Evolutionary conservation across 768 basidiomycete species (phyloP).

Genomic region (Clavulina sp.): DNA sequence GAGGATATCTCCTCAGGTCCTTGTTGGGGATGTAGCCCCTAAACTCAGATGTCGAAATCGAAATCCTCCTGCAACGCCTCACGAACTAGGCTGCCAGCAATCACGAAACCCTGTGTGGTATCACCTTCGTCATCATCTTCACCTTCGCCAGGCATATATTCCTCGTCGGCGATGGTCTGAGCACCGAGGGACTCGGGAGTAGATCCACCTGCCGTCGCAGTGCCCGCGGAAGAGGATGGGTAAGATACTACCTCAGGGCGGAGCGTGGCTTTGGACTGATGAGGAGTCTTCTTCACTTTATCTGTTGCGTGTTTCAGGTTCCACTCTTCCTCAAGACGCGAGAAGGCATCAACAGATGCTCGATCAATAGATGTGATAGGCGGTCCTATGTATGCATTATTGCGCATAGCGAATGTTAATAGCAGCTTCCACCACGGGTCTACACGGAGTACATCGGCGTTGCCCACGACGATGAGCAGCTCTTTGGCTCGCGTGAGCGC

Average conservation of each 20-base stretch:
- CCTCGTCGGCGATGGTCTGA: too few species aligned
- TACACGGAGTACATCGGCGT: constrained; percentile 19
- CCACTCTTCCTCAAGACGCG: background rate
- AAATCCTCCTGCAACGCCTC: background rate
- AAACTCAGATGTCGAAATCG: too few species aligned
- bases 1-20: too few species aligned
- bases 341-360: background rate
- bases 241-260: too few species aligned
- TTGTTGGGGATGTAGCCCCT: too few species aligned
- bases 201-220: background rate
- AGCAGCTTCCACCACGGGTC: background rate
- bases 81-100: background rate
- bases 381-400: background rate
- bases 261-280: too few species aligned
- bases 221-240: too few species aligned
- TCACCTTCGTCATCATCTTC: too few species aligned
- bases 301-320: too few species aligned
- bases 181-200: too few species aligned
- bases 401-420: background rate
- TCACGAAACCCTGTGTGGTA: background rate
- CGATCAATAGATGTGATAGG: background rate
- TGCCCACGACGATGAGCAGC: constrained; percentile 7
- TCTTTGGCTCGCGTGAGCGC: constrained; percentile 7
- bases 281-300: too few species aligned
- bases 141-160: too few species aligned